Evolutionary conservation across 139 green algal genomes (phyloP).

Genomic region (Chlamydomonas eustigma): DNA sequence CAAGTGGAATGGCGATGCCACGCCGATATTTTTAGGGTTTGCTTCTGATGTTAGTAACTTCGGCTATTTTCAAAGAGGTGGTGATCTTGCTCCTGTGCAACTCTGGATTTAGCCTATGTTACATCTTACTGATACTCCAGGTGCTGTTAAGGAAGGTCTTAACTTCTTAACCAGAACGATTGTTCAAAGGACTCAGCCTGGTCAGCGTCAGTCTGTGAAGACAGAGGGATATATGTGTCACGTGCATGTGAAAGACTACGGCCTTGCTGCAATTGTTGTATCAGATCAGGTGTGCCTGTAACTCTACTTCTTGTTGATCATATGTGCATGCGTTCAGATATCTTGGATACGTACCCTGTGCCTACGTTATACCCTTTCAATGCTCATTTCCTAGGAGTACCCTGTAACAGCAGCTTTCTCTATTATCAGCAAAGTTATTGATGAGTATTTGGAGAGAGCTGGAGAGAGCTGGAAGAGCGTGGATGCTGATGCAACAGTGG

Average conservation of each 20-base stretch:
- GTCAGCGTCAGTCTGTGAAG: constrained; percentile 77
- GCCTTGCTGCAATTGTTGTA: constrained; percentile 86
- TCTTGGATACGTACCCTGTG: no score
- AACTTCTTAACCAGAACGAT: constrained; percentile 89
- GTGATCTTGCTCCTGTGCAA: no score
- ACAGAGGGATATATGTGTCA: constrained; percentile 95
- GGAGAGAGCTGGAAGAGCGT: constrained; percentile 58
- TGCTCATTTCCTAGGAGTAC: constrained; percentile 81
- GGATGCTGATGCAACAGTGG: constrained; percentile 51
- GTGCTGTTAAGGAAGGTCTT: constrained; percentile 88
- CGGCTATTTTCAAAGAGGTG: constrained; percentile 88
- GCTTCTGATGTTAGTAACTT: constrained; percentile 86
- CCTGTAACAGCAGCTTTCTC: constrained; percentile 89
- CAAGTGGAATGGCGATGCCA: constrained; percentile 66
- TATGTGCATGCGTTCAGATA: no score
- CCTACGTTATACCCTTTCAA: no score
- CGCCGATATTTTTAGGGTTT: constrained; percentile 73
- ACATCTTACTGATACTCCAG: no score
- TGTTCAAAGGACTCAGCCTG: constrained; percentile 76
- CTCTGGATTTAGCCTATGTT: no score
- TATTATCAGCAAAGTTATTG: constrained; percentile 82
- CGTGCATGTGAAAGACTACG: constrained; percentile 77
- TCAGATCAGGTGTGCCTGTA: constrained; percentile 67
- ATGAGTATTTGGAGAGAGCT: constrained; percentile 53
- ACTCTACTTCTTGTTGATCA: no score